Percentiles rank a stretch among this genome's conserved stretches.
Evolutionary conservation across 768 basidiomycete genomes (phyloP).

Genomic region (Cyclocybe aegerita): DNA sequence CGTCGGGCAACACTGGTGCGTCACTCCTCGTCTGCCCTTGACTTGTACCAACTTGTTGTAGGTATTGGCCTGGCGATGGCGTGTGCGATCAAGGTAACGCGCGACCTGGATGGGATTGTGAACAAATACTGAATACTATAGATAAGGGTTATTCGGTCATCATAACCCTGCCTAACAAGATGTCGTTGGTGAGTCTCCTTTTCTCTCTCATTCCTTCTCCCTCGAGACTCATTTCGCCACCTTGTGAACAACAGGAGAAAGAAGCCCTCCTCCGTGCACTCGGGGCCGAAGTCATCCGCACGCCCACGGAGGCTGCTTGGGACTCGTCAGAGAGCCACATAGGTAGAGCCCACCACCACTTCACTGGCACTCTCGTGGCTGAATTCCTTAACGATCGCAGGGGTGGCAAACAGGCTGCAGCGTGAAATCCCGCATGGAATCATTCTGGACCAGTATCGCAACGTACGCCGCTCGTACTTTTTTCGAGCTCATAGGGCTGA

Average conservation of each 20-base stretch:
- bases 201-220: background rate
- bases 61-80: slow-evolving; percentile 94
- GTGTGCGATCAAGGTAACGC: slow-evolving; percentile 85
- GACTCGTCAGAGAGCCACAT: slow-evolving; percentile 90
- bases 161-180: slow-evolving; percentile 92
- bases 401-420: slow-evolving; percentile 78
- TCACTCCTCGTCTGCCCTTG: background rate
- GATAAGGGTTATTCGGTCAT: slow-evolving; percentile 91
- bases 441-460: slow-evolving; percentile 91
- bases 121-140: slow-evolving; percentile 69
- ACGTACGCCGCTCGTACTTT: slow-evolving; percentile 42
- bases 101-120: slow-evolving; percentile 7
- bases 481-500: slow-evolving; percentile 6
- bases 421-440: slow-evolving; percentile 80
- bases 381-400: slow-evolving; percentile 87
- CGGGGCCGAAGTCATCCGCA: slow-evolving; percentile 93
- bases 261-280: slow-evolving; percentile 88
- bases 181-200: slow-evolving; percentile 64
- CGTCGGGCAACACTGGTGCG: slow-evolving; percentile 91
- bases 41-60: slow-evolving; percentile 23
- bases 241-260: slow-evolving; percentile 62
- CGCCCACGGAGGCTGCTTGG: slow-evolving; percentile 87
- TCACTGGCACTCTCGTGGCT: slow-evolving; percentile 60
- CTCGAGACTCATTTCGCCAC: background rate
- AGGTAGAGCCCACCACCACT: slow-evolving; percentile 56